These are phyloP conservation scores for Phytophthora ohioensis DNA, from an alignment of 352 stramenopile species.

Conservation along the genomic window DNA sequence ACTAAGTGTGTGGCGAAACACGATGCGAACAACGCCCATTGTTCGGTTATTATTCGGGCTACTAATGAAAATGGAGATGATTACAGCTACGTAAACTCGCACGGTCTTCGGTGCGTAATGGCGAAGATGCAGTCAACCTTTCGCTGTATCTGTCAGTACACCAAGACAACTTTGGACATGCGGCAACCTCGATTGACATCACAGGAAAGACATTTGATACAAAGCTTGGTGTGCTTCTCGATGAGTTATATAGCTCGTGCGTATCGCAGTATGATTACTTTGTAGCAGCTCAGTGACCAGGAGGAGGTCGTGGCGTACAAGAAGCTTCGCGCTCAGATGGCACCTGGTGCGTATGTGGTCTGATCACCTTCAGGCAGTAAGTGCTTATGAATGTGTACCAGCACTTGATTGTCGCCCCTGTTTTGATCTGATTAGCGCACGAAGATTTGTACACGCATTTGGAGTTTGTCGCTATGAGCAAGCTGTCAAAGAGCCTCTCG, in stretches of 20 bases:
- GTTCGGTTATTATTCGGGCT: conserved; percentile 31
- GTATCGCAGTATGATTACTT: conserved; percentile 96
- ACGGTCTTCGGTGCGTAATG: conserved; percentile 37
- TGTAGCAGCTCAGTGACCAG: conserved; percentile 97
- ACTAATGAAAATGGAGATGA: conserved; percentile 31
- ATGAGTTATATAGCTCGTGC: conserved; percentile 96
- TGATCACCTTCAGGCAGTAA: conserved; percentile 88
- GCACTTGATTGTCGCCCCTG: conserved; percentile 94
- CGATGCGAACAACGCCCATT: conserved; percentile 28
- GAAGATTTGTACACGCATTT: no score
- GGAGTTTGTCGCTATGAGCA: no score
- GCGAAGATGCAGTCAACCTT: conserved; percentile 54
- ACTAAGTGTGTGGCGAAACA: conserved; percentile 49
- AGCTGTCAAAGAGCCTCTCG: no score
- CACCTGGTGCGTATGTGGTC: conserved; percentile 91
- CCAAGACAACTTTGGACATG: conserved; percentile 92
- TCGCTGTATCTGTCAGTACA: conserved; percentile 91
- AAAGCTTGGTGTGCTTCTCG: conserved; percentile 96
- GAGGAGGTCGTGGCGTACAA: conserved; percentile 98
- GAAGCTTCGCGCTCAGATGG: conserved; percentile 79
- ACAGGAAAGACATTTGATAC: conserved; percentile 94
- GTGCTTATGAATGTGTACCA: conserved; percentile 93
- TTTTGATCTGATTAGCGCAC: conserved; percentile 57
- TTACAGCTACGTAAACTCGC: conserved; percentile 40
- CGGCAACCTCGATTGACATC: conserved; percentile 92